These are phyloP conservation scores for Apophysomyces elegans DNA, from an alignment of 371 early-diverging fungal species.

Conservation along the genomic window DNA sequence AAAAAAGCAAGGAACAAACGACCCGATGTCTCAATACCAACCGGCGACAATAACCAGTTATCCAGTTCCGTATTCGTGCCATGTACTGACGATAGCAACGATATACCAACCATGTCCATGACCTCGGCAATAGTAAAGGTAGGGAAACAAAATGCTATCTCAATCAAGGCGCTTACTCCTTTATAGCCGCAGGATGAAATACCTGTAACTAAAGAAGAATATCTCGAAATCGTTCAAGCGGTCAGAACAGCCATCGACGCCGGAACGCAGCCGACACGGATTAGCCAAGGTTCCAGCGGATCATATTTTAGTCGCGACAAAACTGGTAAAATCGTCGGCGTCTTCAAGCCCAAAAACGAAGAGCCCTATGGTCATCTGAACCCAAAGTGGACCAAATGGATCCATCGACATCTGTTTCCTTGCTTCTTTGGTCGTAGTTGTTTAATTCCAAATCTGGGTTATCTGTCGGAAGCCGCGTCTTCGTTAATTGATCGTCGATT, in stretches of 20 bases:
- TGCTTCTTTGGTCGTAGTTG: slow-evolving; percentile 92
- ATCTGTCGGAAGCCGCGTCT: slow-evolving; percentile 87
- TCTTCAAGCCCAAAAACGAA: slow-evolving; percentile 94
- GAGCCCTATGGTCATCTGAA: slow-evolving; percentile 92
- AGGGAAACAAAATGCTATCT: slow-evolving; percentile 16
- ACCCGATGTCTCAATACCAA: slow-evolving; percentile 15
- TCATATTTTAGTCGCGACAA: slow-evolving; percentile 85
- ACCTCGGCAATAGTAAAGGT: neutral
- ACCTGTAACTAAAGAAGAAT: slow-evolving; percentile 50
- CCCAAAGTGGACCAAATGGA: slow-evolving; percentile 95
- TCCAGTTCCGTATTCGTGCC: slow-evolving; percentile 49
- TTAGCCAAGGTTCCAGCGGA: slow-evolving; percentile 85
- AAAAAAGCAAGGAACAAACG: neutral
- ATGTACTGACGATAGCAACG: slow-evolving; percentile 15
- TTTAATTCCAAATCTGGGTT: slow-evolving; percentile 88
- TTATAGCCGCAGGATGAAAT: slow-evolving; percentile 33
- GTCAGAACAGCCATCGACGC: slow-evolving; percentile 72
- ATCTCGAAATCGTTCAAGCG: slow-evolving; percentile 65
- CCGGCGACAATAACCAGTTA: slow-evolving; percentile 37
- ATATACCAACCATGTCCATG: slow-evolving; percentile 13
- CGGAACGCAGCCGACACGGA: slow-evolving; percentile 73
- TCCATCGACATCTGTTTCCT: slow-evolving; percentile 86
- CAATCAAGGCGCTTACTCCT: neutral
- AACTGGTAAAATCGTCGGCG: slow-evolving; percentile 79
- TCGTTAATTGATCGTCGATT: slow-evolving; percentile 79